Base-by-base conservation (phyloP, 2,329 filamentous ascomycete genomes). In the Cladophialophora carrionii region DNA sequence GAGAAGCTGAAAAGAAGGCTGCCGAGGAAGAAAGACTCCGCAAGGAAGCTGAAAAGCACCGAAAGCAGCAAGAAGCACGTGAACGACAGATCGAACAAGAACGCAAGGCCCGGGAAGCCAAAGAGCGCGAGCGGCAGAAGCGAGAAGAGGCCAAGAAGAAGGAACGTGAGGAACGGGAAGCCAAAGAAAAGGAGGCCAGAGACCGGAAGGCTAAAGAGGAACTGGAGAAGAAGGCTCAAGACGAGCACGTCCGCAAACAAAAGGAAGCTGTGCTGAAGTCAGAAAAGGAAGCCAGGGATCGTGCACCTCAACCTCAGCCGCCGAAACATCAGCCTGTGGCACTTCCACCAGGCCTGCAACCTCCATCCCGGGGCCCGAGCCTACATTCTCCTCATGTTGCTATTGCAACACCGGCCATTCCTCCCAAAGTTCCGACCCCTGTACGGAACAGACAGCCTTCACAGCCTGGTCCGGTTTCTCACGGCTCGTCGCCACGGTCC, bases 11-110 rank as follows among this genome's bases (percentile, higher is more conserved):
- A 77, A 92, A 89, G 76, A 96, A 91, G 77, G 90, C 90, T 31
- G 91, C 92, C 69, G 95, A 98, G 73, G 94, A 97, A 73, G 93
- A 96, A 72, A 88, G 89, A 58, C 81, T 88, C 64, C 86, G 88
- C 62, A 96, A 92, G 76, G 94, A 98, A 75, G 89, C 89, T 3
- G 94, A 98, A 73, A 90, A 90, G 74, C 86, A 89, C 75, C 88
- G 88, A 68, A 87, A 90, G 56, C 81, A 90, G 62, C 89, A 92
- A 73, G 92, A 97, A 74, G 92, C 96, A 76, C 88, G 91, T 70
- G 92, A 96, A 72, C 87, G 88, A 70, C 91, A 96, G 73, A 90
- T 89, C 31, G 93, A 97, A 75, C 84, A 86, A 65, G 94, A 98
- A 76, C 88, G 91, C 64, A 96, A 93, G 77, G 86, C 87, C 57